Conservation (phyloP, 352 stramenopile species). For the Phytophthora pinifolia region DNA sequence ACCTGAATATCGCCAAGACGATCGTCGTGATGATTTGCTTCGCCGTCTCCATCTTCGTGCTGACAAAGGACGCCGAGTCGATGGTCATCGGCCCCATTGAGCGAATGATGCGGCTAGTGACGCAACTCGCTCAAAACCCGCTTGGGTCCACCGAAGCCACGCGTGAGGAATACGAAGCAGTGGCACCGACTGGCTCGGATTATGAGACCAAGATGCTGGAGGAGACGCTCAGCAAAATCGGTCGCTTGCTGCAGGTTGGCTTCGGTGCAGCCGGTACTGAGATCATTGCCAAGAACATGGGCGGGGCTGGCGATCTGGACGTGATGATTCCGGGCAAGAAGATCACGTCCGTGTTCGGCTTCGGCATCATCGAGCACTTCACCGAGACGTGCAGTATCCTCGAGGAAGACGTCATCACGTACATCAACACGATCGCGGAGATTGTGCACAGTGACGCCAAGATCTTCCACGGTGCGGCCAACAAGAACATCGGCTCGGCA, state of each 20-base stretch:
- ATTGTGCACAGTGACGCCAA: slow-evolving; percentile 96
- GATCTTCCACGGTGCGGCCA: slow-evolving; percentile 93
- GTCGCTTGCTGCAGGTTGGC: slow-evolving; percentile 94
- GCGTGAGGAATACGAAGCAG: slow-evolving; percentile 75
- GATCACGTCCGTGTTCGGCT: slow-evolving; percentile 96
- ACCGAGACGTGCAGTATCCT: slow-evolving; percentile 92
- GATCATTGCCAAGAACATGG: slow-evolving; percentile 99
- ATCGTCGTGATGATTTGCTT: slow-evolving; percentile 92
- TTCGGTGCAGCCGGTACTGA: slow-evolving; percentile 97
- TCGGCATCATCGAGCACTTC: slow-evolving; percentile 96
- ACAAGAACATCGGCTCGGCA: slow-evolving; percentile 96
- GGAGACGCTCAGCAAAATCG: slow-evolving; percentile 94
- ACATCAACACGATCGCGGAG: slow-evolving; percentile 97
- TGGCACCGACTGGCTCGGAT: slow-evolving; percentile 45
- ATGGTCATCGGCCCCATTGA: slow-evolving; percentile 98
- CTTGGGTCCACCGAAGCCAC: slow-evolving; percentile 69
- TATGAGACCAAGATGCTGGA: slow-evolving; percentile 97
- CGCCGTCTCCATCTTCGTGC: slow-evolving; percentile 88
- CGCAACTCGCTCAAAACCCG: slow-evolving; percentile 65
- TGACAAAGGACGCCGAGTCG: slow-evolving; percentile 92
- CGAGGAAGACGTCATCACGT: slow-evolving; percentile 96
- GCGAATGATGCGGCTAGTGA: slow-evolving; percentile 92
- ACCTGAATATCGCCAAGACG: slow-evolving; percentile 86
- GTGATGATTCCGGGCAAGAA: slow-evolving; percentile 97
- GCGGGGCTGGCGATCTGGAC: slow-evolving; percentile 90